Evolutionary conservation across 257 asterid genomes (phyloP), one percentile per base, ranked within the genome.

Genomic region (Rubia yunnanensis): DNA sequence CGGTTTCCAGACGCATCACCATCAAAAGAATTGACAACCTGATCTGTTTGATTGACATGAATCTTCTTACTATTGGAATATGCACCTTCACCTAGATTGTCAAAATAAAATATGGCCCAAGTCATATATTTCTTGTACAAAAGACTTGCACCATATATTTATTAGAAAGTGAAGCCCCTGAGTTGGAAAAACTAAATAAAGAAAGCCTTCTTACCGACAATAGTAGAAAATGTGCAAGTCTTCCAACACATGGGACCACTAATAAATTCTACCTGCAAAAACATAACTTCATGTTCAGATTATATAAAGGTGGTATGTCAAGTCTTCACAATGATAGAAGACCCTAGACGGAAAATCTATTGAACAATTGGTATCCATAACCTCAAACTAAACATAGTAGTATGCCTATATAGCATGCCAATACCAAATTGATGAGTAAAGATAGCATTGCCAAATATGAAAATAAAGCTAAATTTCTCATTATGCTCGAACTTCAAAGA

Each of bases 161-260:
- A 70, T 20, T 39, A 44, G 39, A 22, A 26, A 53, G 57, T 31
- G 39, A 30, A 52, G 35, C 28, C 13, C 30, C 65, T 22, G n/a
- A 17, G 4, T 3, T 0, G 14, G 30, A 17, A 48, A 46, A 46
- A 10, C 20, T 17, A 46, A 27, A 63, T 15, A 15, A 15, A 30
- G 27, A 32, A 27, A 41, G 31, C 35, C 60, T 69, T 71, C 71
- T 20, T 79, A 89, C 98, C 99, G 26, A 92, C 85, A 73, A 95
- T 95, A 65, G 97, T 96, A 79, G 99, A 84, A 88, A 90, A 94
- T 62, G 87, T 90, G 75, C 97, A 89, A 65, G 96, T 94, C 67
- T 86, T 86, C 99, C 99, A 94, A 77, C 96, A 88, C 82, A 82
- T 84, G 69, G 95, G 97, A 54, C 99, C 99, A 75, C 99, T 97